Base-by-base conservation (phyloP, 1,139 yeast species). In the Pneumocystis murina region DNA sequence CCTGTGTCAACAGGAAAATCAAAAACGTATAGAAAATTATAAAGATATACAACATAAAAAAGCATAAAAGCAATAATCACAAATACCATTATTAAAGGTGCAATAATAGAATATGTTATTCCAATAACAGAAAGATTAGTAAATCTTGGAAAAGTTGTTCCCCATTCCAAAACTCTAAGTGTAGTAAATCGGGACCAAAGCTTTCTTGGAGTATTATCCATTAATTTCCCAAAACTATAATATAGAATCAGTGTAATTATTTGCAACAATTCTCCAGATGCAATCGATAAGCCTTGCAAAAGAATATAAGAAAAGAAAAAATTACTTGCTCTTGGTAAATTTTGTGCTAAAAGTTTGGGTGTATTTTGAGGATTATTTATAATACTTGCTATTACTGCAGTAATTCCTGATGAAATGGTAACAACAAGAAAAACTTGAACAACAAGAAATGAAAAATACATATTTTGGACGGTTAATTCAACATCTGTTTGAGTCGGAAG, bases 391-490 rank as follows among this genome's bases (percentile, higher is more conserved):
- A 88, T 89, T 2, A 87, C 84, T 1, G 92, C 79, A 14, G 95
- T 78, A 16, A 95, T 87, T 61, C 96, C 83, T 14, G 96, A 87
- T 28, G 95, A 79, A 65, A 88, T 74, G 0, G 97, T 88, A 63
- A 88, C 81, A 63, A 90, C 90, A 67, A 91, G 75, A 75, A 91
- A 91, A 5, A 81, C 88, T 73, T 91, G 90, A 60, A 91, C 84
- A 63, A 89, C 91, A 75, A 87, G 92, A 82, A 91, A 91, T 1
- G 90, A 95, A 76, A 81, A 92, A 74, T 78, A 92, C 80, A 95
- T 86, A 35, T 85, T 80, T 75, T 92, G 97, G 68, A 95, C 88
- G 74, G 82, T 87, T 66, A 80, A 78, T 71, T 91, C 96, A 65
- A 87, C 82, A 64, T 84, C 80, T 70, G 89, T 91, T 35, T 76